Percentiles rank a stretch among this genome's conserved stretches.
Evolutionary conservation across 495 filamentous ascomycete species (phyloP).

Genomic region (Talaromyces nanjingensis): DNA sequence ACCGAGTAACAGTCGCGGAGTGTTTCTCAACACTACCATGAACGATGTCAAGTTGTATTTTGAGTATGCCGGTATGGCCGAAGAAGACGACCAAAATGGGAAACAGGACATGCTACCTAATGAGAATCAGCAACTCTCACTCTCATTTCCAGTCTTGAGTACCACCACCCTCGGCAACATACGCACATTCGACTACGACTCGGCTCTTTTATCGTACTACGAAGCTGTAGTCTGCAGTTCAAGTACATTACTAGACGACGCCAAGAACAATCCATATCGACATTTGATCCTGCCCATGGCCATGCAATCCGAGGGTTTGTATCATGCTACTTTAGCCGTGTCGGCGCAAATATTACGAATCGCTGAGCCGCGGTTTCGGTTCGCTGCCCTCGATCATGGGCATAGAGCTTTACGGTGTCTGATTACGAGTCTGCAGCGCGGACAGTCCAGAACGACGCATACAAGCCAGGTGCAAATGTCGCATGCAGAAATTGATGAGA

Average conservation of each 20-base stretch:
- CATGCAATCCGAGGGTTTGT: conserved; percentile 17
- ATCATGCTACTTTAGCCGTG: conserved; percentile 20
- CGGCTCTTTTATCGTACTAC: conserved; percentile 17
- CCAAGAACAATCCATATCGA: conserved; percentile 20
- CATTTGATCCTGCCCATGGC: conserved; percentile 24
- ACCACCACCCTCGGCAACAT: neutral
- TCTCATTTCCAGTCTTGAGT: neutral
- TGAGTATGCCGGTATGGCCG: neutral
- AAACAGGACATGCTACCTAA: neutral
- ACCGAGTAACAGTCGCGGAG: neutral
- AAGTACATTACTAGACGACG: conserved; percentile 19
- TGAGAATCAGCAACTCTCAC: neutral
- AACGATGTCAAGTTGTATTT: conserved; percentile 18
- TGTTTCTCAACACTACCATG: conserved; percentile 20
- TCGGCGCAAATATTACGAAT: conserved; percentile 18
- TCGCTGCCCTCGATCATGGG: conserved; percentile 15
- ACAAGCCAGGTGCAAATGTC: conserved; percentile 2
- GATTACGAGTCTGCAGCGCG: conserved; percentile 8
- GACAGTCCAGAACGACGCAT: neutral
- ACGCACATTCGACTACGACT: conserved; percentile 12
- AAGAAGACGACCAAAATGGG: neutral
- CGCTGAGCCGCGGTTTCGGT: conserved; percentile 14
- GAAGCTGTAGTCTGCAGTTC: conserved; percentile 21
- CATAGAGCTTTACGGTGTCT: conserved; percentile 15
- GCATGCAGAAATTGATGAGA: conserved; percentile 16